Percentiles rank a stretch among this genome's conserved stretches.
Evolutionary conservation across 2,329 filamentous ascomycete genomes (phyloP).

Genomic region (Botrytis byssoidea): DNA sequence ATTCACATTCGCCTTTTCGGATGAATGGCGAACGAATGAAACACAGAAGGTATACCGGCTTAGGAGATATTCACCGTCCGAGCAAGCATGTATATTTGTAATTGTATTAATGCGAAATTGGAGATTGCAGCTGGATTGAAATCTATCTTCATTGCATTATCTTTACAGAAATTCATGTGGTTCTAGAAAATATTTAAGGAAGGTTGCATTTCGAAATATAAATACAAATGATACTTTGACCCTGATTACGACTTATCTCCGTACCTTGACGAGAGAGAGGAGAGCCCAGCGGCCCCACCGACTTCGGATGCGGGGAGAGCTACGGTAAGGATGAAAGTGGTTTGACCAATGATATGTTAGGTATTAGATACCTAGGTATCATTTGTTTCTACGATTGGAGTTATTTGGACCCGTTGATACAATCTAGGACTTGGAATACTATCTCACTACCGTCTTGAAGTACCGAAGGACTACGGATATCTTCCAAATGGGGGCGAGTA

Average conservation of each 20-base stretch:
- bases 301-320: slow-evolving; percentile 15
- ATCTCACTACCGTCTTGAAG: background rate
- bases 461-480: background rate
- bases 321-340: background rate
- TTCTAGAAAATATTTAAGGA: background rate
- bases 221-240: background rate
- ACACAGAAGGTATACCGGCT: background rate
- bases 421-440: background rate
- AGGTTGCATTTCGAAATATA: background rate
- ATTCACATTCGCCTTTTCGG: slow-evolving; percentile 18
- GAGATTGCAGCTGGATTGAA: background rate
- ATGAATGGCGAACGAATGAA: slow-evolving; percentile 22
- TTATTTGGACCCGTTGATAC: background rate
- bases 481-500: too few relatives aligned
- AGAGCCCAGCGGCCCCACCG: slow-evolving; percentile 2
- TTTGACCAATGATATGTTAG: background rate
- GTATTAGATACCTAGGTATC: background rate
- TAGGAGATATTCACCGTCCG: background rate
- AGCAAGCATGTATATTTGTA: background rate
- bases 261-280: background rate
- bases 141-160: background rate
- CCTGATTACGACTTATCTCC: background rate
- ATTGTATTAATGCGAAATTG: background rate
- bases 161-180: background rate
- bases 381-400: background rate